Evolutionary conservation across 78 protist genomes (phyloP), one percentile per base, ranked within the genome.

Genomic region (Neovahlkampfia damariscottae): DNA sequence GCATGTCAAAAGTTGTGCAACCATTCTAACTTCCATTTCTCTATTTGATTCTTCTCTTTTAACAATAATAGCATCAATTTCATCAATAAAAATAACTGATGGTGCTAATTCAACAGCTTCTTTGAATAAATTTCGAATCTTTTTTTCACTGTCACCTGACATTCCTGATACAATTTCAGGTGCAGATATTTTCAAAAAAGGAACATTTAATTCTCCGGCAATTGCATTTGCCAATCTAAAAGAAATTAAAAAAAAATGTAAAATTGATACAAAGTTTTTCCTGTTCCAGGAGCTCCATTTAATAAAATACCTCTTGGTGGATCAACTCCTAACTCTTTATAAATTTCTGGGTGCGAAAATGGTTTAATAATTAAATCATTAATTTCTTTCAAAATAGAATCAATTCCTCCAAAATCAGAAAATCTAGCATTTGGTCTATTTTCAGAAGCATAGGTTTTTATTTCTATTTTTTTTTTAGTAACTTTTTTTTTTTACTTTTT

Each of bases 21-120:
- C 99, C 67, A 96, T 96, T 38, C 99, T 86, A 35, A 90, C 77
- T 81, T 95, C 98, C 99, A 96, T 96, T 35, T 93, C 99, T 4
- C 92, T 82, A 68, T 84, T 87, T 0, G 99, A 96, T 0, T 39
- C 67, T 37, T 92, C 97, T 9, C 99, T 87, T 78, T 90, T 93
- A 2, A 95, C 91, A n/a, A 97, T 82, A 58, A 96, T 94, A 37
- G 95, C 95, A 38, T 96, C 99, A 67, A 96, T 94, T 82, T 96
- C 98, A 75, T 96, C 99, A 7, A 96, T 89, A 38, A 96, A 95
- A n/a, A 96, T 31, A 31, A 96, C 67, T 58, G 87, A 88, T 9
- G 99, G 99, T 31, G 96, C 95, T 36, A 39, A 76, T 66, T 40
- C 37, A 7, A n/a, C 9, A 3, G 89, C 93, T 41, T 82, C 83